Evolutionary conservation across 2,329 filamentous ascomycete species (phyloP), one percentile per base, ranked within the genome.

Genomic region (Ascochyta fabae): DNA sequence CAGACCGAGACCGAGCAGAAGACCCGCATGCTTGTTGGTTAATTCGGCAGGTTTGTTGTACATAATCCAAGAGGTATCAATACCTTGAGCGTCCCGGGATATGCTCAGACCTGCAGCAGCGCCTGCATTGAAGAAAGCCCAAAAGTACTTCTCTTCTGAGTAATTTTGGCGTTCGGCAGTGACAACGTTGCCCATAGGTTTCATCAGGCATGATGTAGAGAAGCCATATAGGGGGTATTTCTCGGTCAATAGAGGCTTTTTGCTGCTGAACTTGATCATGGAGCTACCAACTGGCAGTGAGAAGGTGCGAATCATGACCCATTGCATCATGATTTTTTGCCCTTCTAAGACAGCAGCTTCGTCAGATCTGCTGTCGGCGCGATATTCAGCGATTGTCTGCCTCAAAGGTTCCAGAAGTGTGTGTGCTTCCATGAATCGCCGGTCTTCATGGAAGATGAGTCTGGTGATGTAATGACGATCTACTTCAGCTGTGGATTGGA

Each of bases 71-170:
- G 94, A 98, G 0, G 93, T 97, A 71, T 99, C 95, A 60, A 99
- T 98, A 4, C 94, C 94, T 69, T 92, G 92, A 3, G 93, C 94
- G 52, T 91, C 85, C 12, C 88, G 89, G 6, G 95, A 96, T 47
- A 99, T 96, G 53, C 92, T 91, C 24, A 99, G 79, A 3, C 95
- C 95, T 23, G 91, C 91, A n/a, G 94, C 90, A 27, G 96, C 94
- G 6, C 95, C 95, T 55, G 96, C 92, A 73, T 99, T 95, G 77
- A 99, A 99, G 77, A 97, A 99, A 0, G 94, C 93, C 95, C 95
- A 99, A 70, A 92, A 94, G 36, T 96, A 92, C 75, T 96, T 98
- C 67, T 99, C 95, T 77, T 99, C 95, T 0, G 91, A 94, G 68
- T 96, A 96, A 2, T 89, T 81, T 6, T 84, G 83, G 67, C 94